Percentiles rank a stretch among this genome's conserved stretches.
Evolutionary conservation across 345 rosid species (phyloP).

Genomic region (Adansonia digitata): DNA sequence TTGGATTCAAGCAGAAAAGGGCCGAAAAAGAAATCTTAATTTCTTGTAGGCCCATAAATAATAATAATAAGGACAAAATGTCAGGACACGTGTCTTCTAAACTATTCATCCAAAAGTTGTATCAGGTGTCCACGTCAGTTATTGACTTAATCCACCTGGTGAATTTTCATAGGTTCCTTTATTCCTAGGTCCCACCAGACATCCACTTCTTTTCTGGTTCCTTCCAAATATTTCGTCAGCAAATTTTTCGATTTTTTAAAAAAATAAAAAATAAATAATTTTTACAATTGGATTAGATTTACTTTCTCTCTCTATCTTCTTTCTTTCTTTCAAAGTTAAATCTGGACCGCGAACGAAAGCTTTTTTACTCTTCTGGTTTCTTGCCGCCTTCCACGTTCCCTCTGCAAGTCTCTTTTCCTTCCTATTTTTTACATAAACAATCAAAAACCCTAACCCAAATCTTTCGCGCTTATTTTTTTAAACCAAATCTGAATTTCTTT

Average conservation of each 20-base stretch:
- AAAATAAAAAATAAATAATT: neutral
- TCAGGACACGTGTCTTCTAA: neutral
- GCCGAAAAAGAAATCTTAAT: neutral
- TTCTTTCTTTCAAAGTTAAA: slow-evolving; percentile 11
- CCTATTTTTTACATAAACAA: neutral
- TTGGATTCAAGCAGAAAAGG: neutral
- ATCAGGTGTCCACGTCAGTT: neutral
- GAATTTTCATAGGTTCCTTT: neutral
- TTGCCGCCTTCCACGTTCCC: slow-evolving; percentile 10
- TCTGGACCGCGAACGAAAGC: slow-evolving; percentile 9
- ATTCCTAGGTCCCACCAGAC: neutral
- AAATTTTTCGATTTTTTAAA: neutral
- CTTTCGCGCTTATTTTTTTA: neutral
- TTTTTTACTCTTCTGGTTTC: slow-evolving; percentile 1
- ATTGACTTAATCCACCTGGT: neutral
- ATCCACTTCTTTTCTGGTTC: slow-evolving; percentile 3
- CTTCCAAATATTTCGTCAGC: slow-evolving; percentile 10
- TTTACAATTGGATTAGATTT: neutral
- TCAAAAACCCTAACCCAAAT: slow-evolving; percentile 47
- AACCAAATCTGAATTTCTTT: neutral
- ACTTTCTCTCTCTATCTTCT: neutral
- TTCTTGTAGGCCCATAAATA: neutral
- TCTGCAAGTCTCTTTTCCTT: neutral
- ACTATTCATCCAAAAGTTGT: neutral
- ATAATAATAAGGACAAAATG: neutral